Base-by-base conservation (phyloP, 306 rosid genomes). In the Cucurbita moschata region DNA sequence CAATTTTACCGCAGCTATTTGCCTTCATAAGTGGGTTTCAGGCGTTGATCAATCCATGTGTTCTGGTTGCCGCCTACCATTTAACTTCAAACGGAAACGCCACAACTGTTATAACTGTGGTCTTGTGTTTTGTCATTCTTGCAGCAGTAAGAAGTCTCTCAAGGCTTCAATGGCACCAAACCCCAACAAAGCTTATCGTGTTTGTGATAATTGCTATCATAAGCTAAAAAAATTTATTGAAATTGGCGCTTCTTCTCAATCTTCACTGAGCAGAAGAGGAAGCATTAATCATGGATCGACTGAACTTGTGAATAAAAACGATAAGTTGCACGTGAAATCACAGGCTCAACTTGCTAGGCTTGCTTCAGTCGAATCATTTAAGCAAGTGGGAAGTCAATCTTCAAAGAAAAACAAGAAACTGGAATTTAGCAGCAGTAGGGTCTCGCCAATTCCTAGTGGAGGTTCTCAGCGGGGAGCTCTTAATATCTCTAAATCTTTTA, bases 151-250 rank as follows among this genome's bases (percentile, higher is more conserved):
- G 86, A 94, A 94, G 83, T 89, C 89, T 79, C 91, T 86, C 43
- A 94, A 91, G 78, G 99, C 97, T 81, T 89, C 99, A 70, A 94
- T 94, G 99, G 97, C 99, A 71, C 99, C 99, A 81, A 94, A 91
- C 79, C 99, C 99, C 76, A 91, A 89, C 87, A 94, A 91, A 84
- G 92, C 92, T 44, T 94, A 91, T 83, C 99, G 99, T 76, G 97
- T 91, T 64, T 94, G 99, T 87, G 99, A 94, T 82, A 87, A 83
- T 83, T 94, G 98, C 85, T 91, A 77, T 79, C 82, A 76, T 82
- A 94, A 90, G 84, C 88, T 94, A 53, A 82, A 88, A 81, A 94
- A 94, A 84, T 63, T 87, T 65, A 77, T 83, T 80, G 98, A 91
- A 86, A 81, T 77, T 59, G 96, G 89, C 59, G 73, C 88, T 73